Base-by-base conservation (phyloP, 2,329 filamentous ascomycete species). In the Aspergillus fructus region DNA sequence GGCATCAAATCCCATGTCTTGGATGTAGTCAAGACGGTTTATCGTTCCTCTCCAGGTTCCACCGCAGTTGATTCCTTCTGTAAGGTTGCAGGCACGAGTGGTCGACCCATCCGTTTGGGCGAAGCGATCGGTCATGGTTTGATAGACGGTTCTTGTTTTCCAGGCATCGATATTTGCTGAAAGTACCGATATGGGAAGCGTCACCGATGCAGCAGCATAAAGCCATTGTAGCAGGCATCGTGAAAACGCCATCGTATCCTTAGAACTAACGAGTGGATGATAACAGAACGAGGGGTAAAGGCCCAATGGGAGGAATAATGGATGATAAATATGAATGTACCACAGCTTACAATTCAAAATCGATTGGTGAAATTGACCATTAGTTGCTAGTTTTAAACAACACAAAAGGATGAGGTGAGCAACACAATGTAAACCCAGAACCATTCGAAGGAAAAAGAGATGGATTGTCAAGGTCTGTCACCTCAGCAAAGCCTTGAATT, bases 31-130 rank as follows among this genome's bases (percentile, higher is more conserved):
- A 8, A 83, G 69, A 23, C 78, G 73, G 39, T 75, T 71, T 56
- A 79, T 77, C 4, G 80, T 76, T 7, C 80, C 79, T 59, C 74
- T 71, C 75, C 78, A 82, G 21, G 79, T 81, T 9, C 80, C 80
- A 47, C 81, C 81, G 59, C 81, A 84, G 60, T 81, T 81, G 5
- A 72, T 41, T 6, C 70, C 66, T 30, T 61, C 64, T 4, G 62
- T 64, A 2, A 68, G 58, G 46, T 72, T 68, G 61, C 74, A 76
- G 24, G 66, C 47, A 23, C 65, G 57, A 15, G 66, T 67, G 5
- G 66, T 72, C 2, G 71, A 74, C 11, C 71, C 68, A 62, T 78
- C 76, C 12, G 75, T 73, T 15, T 72, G 72, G 23, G 77, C 75
- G 57, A 79, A 79, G 11, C 78, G 70, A 60, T 80, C 78, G 5